Percentiles rank a stretch among this genome's conserved stretches.
phyloP scores from a whole-genome alignment of 805 yeast genomes.

The Kluyveromyces dobzhanskii region DNA sequence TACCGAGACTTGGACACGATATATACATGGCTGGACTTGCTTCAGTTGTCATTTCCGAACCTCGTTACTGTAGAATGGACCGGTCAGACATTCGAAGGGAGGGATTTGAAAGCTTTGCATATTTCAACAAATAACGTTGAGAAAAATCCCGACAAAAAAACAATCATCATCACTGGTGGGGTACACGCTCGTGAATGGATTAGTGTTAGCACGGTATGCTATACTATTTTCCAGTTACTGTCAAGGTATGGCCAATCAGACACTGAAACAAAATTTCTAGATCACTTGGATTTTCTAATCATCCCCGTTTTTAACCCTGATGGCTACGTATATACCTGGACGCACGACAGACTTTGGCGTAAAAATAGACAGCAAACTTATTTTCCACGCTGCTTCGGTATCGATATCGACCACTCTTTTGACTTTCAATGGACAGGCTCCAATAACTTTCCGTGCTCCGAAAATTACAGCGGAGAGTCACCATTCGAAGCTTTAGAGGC shows the following conservation, averaged over 20 bases:
- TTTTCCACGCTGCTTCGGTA: conserved; percentile 62
- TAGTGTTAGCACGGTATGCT: conserved; percentile 61
- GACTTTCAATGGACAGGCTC: conserved; percentile 63
- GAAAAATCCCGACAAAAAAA: conserved; percentile 39
- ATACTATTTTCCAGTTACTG: conserved; percentile 41
- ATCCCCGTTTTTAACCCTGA: conserved; percentile 87
- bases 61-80: conserved; percentile 54
- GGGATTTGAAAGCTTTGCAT: conserved; percentile 61
- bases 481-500: conserved; percentile 64
- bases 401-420: conserved; percentile 81
- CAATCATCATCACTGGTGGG: conserved; percentile 75
- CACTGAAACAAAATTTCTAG: conserved; percentile 39
- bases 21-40: conserved; percentile 59
- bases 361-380: conserved; percentile 76
- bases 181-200: conserved; percentile 91
- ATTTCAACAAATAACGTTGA: conserved; percentile 41
- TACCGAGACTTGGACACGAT: conserved; percentile 63
- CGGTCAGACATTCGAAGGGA: conserved; percentile 70
- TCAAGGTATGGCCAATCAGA: conserved; percentile 35
- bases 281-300: conserved; percentile 60
- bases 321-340: conserved; percentile 84
- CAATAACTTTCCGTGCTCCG: conserved; percentile 66
- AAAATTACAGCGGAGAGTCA: conserved; percentile 68
- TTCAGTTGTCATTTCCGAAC: conserved; percentile 56
- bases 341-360: conserved; percentile 73